phyloP scores from a whole-genome alignment of 2,329 filamentous ascomycete genomes.

The Colletotrichum navitas region DNA sequence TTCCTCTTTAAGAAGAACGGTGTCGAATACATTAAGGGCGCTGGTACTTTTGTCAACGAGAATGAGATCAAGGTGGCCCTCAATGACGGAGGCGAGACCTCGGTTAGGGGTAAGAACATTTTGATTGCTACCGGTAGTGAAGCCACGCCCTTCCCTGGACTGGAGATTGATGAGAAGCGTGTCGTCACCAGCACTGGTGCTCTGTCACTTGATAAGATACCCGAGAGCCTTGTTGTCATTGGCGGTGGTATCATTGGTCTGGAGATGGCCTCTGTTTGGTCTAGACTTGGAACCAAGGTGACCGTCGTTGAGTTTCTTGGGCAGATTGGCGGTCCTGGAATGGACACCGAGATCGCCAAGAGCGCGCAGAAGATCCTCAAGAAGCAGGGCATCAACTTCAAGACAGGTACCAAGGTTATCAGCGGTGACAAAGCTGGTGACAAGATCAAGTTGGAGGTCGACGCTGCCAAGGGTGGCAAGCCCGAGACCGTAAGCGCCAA shows the following conservation, averaged over 20 bases:
- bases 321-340: constrained; percentile 97
- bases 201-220: constrained; percentile 88
- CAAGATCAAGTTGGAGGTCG: constrained; percentile 84
- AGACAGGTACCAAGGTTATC: constrained; percentile 95
- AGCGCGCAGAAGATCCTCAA: constrained; percentile 89
- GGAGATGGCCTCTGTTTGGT: constrained; percentile 99
- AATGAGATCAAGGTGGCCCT: constrained; percentile 93
- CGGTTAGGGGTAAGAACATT: constrained; percentile 93
- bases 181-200: constrained; percentile 97
- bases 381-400: constrained; percentile 99
- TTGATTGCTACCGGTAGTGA: constrained; percentile 97
- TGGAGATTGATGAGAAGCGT: constrained; percentile 97
- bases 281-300: constrained; percentile 90
- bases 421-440: constrained; percentile 85
- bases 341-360: constrained; percentile 96
- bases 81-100: constrained; percentile 91
- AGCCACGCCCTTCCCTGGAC: constrained; percentile 93
- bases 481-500: constrained; percentile 79
- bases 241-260: constrained; percentile 98
- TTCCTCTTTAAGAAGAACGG: constrained; percentile 99
- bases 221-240: constrained; percentile 97
- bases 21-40: constrained; percentile 97
- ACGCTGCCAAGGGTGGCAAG: constrained; percentile 97
- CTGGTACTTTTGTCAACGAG: constrained; percentile 87
- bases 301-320: constrained; percentile 97